Evolutionary conservation across 2,329 filamentous ascomycete genomes (phyloP), one percentile per base, ranked within the genome.

Genomic region (Ophiostoma populinum): DNA sequence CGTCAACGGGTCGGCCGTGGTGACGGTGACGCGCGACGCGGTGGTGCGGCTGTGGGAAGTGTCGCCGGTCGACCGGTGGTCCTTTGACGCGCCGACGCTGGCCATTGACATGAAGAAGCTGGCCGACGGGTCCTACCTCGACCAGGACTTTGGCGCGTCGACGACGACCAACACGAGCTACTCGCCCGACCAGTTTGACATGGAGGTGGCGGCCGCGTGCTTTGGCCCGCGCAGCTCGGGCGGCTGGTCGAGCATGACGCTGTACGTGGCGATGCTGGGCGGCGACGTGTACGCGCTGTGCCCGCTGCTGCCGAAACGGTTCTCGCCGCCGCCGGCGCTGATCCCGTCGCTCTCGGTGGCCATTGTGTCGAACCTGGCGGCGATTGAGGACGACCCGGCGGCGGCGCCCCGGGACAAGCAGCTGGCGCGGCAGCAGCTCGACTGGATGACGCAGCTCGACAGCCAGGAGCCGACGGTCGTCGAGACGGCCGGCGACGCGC

Each of bases 241-340:
- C 11, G 85, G 85, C 36, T 98, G 90, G 90, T 80, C 85, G 7
- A 74, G 86, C 8, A 94, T 94, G 80, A 95, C 90, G 1, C 63
- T 98, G 9, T 98, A 87, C 82, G 62, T 95, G 34, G 85, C 86
- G n/a, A 98, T 94, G 80, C 73, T 74, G 24, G 80, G 83, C 40
- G 90, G 90, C 4, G 86, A 94, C 49, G 69, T 95, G 6, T 98
- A 98, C 50, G 86, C 87, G 2, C 61, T 98, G 7, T 94, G 86
- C 50, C 90, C 90, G 2, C 64, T 98, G 26, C 62, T 98, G 21
- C 90, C 90, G 1, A 74, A 75, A 34, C 82, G 78, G 47, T 95
- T 87, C 85, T 73, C 80, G 17, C 75, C 79, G 17, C 75, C 78
- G 11, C 67, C 75, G 2, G 78, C 79, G 0, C 62, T 90, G 21